Conservation (phyloP, 2,329 filamentous ascomycete species). For the Colletotrichum chrysophilum region DNA sequence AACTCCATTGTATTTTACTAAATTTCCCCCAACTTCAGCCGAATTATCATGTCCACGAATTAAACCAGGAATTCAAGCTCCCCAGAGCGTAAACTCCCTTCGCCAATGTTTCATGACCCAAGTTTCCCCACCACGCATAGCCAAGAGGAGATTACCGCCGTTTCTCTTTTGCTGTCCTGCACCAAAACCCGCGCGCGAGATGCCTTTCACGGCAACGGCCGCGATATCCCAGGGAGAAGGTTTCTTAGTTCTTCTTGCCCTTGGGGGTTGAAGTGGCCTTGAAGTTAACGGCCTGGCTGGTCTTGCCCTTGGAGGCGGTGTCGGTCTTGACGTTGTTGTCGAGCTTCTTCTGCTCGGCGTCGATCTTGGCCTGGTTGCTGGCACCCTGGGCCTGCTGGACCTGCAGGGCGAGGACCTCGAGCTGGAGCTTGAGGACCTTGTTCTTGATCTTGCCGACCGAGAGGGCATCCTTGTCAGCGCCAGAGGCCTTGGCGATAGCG, state of each 20-base stretch:
- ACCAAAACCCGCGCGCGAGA: background rate
- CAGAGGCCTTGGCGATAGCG: slow-evolving; percentile 51
- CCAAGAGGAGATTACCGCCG: background rate
- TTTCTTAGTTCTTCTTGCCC: background rate
- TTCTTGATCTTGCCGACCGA: slow-evolving; percentile 65
- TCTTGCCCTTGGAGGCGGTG: slow-evolving; percentile 35
- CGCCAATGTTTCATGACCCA: background rate
- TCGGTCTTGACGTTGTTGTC: slow-evolving; percentile 54
- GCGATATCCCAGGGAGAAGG: background rate
- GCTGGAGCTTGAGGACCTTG: slow-evolving; percentile 63
- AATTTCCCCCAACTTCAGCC: background rate
- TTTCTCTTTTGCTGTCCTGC: background rate
- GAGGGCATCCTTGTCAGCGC: slow-evolving; percentile 47
- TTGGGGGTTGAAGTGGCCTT: slow-evolving; percentile 23
- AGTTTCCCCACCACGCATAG: background rate
- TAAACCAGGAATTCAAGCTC: slow-evolving; percentile 5
- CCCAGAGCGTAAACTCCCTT: background rate
- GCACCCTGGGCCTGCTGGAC: slow-evolving; percentile 56
- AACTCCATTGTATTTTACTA: background rate
- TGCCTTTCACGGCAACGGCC: background rate
- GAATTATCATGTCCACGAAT: slow-evolving; percentile 10
- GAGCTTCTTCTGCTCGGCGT: slow-evolving; percentile 54
- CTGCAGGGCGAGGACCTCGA: slow-evolving; percentile 55
- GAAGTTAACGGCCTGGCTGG: slow-evolving; percentile 42
- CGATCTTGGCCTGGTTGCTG: slow-evolving; percentile 47